These are phyloP conservation scores for Colletotrichum gloeosporioides DNA, from an alignment of 2,329 filamentous ascomycete species.

Conservation along the genomic window DNA sequence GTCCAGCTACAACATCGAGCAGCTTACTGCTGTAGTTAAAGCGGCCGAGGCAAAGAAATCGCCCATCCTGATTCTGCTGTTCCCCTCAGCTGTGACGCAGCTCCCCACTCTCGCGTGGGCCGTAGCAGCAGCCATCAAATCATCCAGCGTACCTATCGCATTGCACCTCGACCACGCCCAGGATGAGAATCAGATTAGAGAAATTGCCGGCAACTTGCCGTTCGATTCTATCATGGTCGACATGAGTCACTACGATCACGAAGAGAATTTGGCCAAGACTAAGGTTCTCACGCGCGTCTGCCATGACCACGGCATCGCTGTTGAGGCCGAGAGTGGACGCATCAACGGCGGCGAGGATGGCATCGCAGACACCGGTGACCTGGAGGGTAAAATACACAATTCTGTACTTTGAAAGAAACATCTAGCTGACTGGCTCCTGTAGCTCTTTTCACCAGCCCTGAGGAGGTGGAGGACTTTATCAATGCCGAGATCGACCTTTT, in stretches of 20 bases:
- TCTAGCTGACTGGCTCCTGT: not conserved
- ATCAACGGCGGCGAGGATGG: slow-evolving; percentile 74
- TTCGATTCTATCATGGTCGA: slow-evolving; percentile 81
- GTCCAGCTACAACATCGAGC: slow-evolving; percentile 71
- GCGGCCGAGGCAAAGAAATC: slow-evolving; percentile 72
- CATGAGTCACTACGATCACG: slow-evolving; percentile 76
- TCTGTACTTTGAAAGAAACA: not conserved
- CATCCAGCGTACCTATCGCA: not conserved
- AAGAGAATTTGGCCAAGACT: slow-evolving; percentile 70
- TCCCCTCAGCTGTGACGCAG: slow-evolving; percentile 34
- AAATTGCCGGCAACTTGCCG: slow-evolving; percentile 54
- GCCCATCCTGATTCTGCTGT: slow-evolving; percentile 73
- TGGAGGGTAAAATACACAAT: slow-evolving; percentile 37
- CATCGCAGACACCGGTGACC: slow-evolving; percentile 62
- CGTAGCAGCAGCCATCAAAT: slow-evolving; percentile 16
- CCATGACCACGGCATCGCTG: slow-evolving; percentile 66
- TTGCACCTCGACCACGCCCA: slow-evolving; percentile 74
- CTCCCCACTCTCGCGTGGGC: slow-evolving; percentile 60
- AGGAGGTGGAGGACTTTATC: slow-evolving; percentile 74
- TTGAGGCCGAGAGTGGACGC: slow-evolving; percentile 71
- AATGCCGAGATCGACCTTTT: slow-evolving; percentile 75
- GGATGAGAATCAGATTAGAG: slow-evolving; percentile 61
- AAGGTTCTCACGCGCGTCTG: slow-evolving; percentile 66
- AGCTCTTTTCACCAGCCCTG: slow-evolving; percentile 63
- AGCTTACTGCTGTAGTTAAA: slow-evolving; percentile 69